These are phyloP conservation scores for Penicillium rolfsii DNA, from an alignment of 2,329 filamentous ascomycete genomes.

Conservation along the genomic window DNA sequence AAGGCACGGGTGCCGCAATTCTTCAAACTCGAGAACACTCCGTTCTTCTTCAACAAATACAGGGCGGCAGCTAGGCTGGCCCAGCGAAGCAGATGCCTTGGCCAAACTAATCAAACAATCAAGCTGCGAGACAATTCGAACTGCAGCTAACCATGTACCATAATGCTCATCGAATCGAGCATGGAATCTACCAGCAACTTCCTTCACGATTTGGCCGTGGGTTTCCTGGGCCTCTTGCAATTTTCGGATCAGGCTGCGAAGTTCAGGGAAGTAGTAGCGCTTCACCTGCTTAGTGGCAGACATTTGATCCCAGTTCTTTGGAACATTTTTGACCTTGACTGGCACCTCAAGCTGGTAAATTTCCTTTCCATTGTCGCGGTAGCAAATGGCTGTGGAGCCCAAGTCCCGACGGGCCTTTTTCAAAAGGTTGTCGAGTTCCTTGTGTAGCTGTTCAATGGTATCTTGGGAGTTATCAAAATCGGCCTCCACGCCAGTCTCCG, in stretches of 20 bases:
- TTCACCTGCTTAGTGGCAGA: slow-evolving; percentile 88
- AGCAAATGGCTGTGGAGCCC: slow-evolving; percentile 73
- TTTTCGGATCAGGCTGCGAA: slow-evolving; percentile 79
- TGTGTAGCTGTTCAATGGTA: slow-evolving; percentile 73
- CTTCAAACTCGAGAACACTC: slow-evolving; percentile 86
- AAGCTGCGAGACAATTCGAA: slow-evolving; percentile 86
- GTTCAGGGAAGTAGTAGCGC: slow-evolving; percentile 87
- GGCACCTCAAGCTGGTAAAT: slow-evolving; percentile 95
- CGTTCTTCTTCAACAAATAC: slow-evolving; percentile 83
- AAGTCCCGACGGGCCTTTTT: slow-evolving; percentile 72
- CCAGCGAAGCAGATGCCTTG: slow-evolving; percentile 80
- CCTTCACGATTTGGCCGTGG: slow-evolving; percentile 86
- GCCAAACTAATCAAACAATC: slow-evolving; percentile 94
- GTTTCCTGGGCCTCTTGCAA: slow-evolving; percentile 94
- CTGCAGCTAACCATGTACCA: slow-evolving; percentile 80
- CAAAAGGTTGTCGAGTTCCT: slow-evolving; percentile 71
- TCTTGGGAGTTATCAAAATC: slow-evolving; percentile 88
- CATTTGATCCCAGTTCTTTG: slow-evolving; percentile 92
- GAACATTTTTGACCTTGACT: slow-evolving; percentile 77
- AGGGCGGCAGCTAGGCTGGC: slow-evolving; percentile 85
- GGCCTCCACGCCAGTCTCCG: slow-evolving; percentile 82
- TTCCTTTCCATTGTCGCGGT: slow-evolving; percentile 89
- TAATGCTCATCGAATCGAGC: slow-evolving; percentile 87
- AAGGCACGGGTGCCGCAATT: slow-evolving; percentile 95
- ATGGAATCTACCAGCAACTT: slow-evolving; percentile 82